Base-by-base conservation (phyloP, 2,329 filamentous ascomycete genomes). In the Mycosphaerella sp. region DNA sequence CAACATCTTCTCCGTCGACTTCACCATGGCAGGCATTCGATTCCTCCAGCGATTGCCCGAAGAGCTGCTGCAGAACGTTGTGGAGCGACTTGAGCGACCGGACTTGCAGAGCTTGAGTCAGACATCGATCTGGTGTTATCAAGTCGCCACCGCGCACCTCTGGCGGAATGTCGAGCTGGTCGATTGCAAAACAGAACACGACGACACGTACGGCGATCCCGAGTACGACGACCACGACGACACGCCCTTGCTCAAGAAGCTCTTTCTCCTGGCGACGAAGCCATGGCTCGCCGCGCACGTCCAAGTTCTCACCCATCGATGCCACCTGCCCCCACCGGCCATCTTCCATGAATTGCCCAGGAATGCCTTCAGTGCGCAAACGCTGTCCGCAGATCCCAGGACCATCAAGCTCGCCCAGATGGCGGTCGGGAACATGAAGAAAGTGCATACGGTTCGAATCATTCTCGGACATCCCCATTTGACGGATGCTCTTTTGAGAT, bases 291-390 rank as follows among this genome's bases (percentile, higher is more conserved):
- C 74, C 1, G 62, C 69, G 8, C 71, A 72, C 51, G 74, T 77
- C 8, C 70, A 73, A 8, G 65, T 64, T 4, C 58, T 77, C 6
- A 74, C 70, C 9, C 74, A 77, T 60, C 71, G 72, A 23, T 77
- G 75, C 60, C 74, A 76, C 56, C 62, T 76, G 0, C 72, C 74
- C 1, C 68, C 70, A 2, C 75, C 75, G 0, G 70, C 70, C 31
- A 73, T 76, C 45, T 76, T 75, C 62, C 60, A 63, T 23, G 73
- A 75, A 50, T 65, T 77, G 1, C 73, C 73, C 6, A 59, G 62
- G 31, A 68, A 69, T 49, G 63, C 67, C 39, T 76, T 76, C 61
- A 62, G 70, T 23, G 64, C 65, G 21, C 65, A 66, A 14, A 72
- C 66, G 1, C 63, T 77, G 4, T 75, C 73, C 4, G 62, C 63